Evolutionary conservation across 2,329 filamentous ascomycete genomes (phyloP).

Genomic region (Pleoardoris graminearum): DNA sequence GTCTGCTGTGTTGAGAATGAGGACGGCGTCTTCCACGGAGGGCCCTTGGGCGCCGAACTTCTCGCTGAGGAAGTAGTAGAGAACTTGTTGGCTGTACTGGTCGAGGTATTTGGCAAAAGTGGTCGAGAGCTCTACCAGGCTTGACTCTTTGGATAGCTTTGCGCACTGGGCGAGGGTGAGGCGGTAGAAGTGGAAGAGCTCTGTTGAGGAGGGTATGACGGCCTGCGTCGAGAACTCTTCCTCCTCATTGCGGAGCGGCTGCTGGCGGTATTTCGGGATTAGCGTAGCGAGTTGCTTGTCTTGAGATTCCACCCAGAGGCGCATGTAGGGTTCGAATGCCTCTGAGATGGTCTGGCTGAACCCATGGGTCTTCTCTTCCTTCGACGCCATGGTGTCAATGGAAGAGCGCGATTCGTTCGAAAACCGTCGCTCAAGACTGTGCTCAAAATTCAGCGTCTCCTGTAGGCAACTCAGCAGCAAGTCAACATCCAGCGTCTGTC

Average conservation of each 20-base stretch:
- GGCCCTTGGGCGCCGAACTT: constrained; percentile 58
- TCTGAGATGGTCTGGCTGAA: constrained; percentile 93
- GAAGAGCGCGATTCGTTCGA: constrained; percentile 73
- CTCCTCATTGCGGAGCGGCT: constrained; percentile 77
- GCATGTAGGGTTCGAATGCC: constrained; percentile 95
- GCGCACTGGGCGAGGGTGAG: constrained; percentile 91
- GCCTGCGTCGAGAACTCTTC: constrained; percentile 91
- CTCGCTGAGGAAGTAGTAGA: constrained; percentile 72
- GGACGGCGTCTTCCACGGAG: constrained; percentile 74
- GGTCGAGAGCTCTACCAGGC: constrained; percentile 79
- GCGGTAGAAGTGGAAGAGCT: constrained; percentile 97
- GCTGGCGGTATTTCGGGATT: constrained; percentile 84
- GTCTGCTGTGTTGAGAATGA: constrained; percentile 94
- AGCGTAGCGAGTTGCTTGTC: constrained; percentile 82
- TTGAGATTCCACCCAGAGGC: constrained; percentile 95
- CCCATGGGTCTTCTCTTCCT: constrained; percentile 72
- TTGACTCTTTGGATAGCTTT: constrained; percentile 88
- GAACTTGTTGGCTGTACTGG: constrained; percentile 90
- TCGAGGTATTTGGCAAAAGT: constrained; percentile 92
- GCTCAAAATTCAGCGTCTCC: constrained; percentile 96
- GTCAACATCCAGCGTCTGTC: constrained; percentile 84
- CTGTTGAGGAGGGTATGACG: constrained; percentile 91
- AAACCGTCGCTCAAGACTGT: constrained; percentile 84
- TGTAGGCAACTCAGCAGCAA: constrained; percentile 85
- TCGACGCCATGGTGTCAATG: constrained; percentile 84